Evolutionary conservation across 768 basidiomycete species (phyloP), one percentile per base, ranked within the genome.

Genomic region (Tulasnella sp.): DNA sequence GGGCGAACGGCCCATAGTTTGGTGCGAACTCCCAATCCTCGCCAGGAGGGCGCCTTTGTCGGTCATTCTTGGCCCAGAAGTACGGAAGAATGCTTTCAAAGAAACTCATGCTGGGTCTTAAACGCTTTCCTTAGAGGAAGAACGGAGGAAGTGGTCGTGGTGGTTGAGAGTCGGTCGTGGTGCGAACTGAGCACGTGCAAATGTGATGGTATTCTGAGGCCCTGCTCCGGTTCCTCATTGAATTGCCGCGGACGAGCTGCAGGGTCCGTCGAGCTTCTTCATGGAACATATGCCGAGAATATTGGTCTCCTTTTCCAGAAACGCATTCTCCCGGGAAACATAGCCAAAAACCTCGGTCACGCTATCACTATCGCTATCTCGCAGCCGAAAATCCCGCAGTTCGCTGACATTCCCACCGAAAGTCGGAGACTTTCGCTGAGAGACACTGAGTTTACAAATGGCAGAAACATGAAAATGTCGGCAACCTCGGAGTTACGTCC

Each of bases 1-100:
- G 81, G 22, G 46, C 48, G 76, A 82, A 82, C 60, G 79, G 75
- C 5, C 81, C 81, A 50, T 82, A 82, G 2, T 74, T 72, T 24
- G 74, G 31, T 1, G 81, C 81, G 44, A 60, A 80, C n/a, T 80
- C 79, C 64, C 64, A 69, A 37, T 69, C 64, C 11, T 28, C 16
- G 12, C 64, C 64, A 28, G 64, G 31, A 20, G 28, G 64, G 16
- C 28, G 64, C 18, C 34, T 69, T 28, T 31, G 64, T 69, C 64
- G 64, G 37, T 69, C 64, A 20, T 37, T 69, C 64, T 69, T 69
- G 28, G 64, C 16, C 64, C 64, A 69, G 64, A 69, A 69, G 34
- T 69, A 31, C 37, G 64, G 37, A 2, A 69, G 31, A 20, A 69
- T 28, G 64, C 64, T 37, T 31, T 14, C 18, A 16, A 34, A 0